Evolutionary conservation across 345 rosid species (phyloP).

Genomic region (Adansonia digitata): DNA sequence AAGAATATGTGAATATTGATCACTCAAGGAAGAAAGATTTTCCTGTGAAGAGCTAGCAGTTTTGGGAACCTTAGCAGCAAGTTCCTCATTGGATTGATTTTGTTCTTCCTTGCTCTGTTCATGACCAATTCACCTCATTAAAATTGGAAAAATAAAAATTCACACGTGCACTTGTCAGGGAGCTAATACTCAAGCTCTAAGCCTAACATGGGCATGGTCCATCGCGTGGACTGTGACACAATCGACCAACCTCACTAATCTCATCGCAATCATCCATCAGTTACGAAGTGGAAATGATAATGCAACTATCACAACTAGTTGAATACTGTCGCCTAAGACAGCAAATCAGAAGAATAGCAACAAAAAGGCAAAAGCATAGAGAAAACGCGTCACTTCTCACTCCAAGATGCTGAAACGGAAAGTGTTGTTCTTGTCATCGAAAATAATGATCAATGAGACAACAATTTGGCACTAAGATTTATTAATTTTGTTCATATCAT

Average conservation of each 20-base stretch:
- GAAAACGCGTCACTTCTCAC: background rate
- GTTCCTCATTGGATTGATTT: conserved; percentile 9
- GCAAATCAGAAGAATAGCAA: background rate
- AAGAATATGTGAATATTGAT: conserved; percentile 21
- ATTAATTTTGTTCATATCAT: too few species aligned
- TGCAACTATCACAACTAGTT: background rate
- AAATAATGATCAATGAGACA: background rate
- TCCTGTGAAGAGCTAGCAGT: conserved; percentile 17
- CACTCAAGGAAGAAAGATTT: conserved; percentile 13
- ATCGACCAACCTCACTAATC: too few species aligned
- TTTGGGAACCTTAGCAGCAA: conserved; percentile 17
- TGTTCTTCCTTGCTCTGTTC: conserved; percentile 26
- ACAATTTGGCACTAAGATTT: background rate
- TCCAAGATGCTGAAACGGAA: background rate
- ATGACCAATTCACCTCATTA: conserved; percentile 12
- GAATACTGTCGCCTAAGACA: background rate
- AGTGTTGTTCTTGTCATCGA: background rate
- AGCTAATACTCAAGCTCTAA: too few species aligned
- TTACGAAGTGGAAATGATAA: background rate
- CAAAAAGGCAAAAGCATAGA: background rate
- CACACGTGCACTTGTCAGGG: too few species aligned
- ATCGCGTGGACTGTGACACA: too few species aligned
- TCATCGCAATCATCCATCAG: background rate
- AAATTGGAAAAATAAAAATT: background rate
- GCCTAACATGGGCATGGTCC: too few species aligned